Conservation (phyloP, 2,329 filamentous ascomycete genomes). For the Beauveria australis region DNA sequence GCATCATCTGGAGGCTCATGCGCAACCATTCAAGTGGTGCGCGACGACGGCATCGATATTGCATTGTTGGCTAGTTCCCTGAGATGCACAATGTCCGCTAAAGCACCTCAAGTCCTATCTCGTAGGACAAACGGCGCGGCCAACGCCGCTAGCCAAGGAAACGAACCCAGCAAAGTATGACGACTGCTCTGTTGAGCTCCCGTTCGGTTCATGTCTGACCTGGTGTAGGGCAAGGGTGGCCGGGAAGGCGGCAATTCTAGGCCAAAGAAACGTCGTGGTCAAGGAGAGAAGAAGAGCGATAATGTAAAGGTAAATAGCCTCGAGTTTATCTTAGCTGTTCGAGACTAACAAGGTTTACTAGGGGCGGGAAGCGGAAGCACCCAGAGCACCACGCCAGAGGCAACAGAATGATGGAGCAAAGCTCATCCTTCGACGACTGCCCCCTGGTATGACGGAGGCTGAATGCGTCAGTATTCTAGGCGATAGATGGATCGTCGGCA, state of each 20-base stretch:
- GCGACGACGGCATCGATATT: conserved; percentile 10
- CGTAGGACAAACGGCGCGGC: conserved; percentile 27
- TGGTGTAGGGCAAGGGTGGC: conserved; percentile 12
- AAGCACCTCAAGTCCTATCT: conserved; percentile 27
- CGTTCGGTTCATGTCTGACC: conserved; percentile 8
- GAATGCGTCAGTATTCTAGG: conserved; percentile 71
- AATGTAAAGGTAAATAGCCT: conserved; percentile 19
- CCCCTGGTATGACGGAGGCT: conserved; percentile 71
- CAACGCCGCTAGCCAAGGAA: conserved; percentile 17
- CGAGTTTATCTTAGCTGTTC: neutral
- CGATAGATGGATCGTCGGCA: conserved; percentile 71
- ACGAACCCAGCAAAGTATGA: conserved; percentile 15
- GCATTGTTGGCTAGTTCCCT: conserved; percentile 2
- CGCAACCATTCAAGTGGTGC: neutral
- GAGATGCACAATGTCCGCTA: conserved; percentile 29
- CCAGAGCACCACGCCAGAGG: conserved; percentile 39
- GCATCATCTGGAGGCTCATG: neutral
- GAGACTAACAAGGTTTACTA: neutral
- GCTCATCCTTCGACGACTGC: conserved; percentile 73
- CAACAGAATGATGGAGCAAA: conserved; percentile 61
- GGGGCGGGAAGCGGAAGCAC: conserved; percentile 18
- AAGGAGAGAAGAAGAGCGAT: conserved; percentile 21
- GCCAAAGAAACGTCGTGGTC: conserved; percentile 19
- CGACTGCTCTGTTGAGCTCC: neutral
- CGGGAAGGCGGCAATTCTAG: conserved; percentile 16